Percentiles rank a stretch among this genome's conserved stretches.
Conservation (phyloP, 495 filamentous ascomycete genomes). For the Aspergillus baeticus region DNA sequence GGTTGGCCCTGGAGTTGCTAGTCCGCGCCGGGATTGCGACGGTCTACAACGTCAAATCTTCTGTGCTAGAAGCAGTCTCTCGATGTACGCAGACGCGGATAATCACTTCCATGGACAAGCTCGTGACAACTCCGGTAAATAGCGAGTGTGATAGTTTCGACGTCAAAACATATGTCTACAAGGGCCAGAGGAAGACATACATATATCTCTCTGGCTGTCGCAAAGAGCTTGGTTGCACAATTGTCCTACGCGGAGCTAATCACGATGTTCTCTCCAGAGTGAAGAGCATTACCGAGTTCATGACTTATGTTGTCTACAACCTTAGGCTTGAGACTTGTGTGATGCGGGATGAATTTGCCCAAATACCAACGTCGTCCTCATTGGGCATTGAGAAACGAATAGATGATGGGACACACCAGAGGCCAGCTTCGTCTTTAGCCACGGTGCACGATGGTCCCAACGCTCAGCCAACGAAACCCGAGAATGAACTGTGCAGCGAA, state of each 20-base stretch:
- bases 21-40: conserved; percentile 86
- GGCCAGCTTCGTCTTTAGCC: background rate
- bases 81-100: conserved; percentile 87
- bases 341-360: conserved; percentile 92
- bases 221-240: conserved; percentile 93
- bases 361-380: conserved; percentile 67
- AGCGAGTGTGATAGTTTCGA: conserved; percentile 86
- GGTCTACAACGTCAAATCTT: conserved; percentile 92
- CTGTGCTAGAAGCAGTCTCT: conserved; percentile 92
- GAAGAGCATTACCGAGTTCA: conserved; percentile 95
- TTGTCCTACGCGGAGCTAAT: conserved; percentile 83
- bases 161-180: conserved; percentile 88
- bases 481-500: conserved; percentile 20
- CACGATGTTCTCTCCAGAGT: conserved; percentile 68
- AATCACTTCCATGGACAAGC: conserved; percentile 93
- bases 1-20: conserved; percentile 83
- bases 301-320: conserved; percentile 98
- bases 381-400: conserved; percentile 23
- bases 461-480: conserved; percentile 7
- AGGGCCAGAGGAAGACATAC: conserved; percentile 84
- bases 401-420: conserved; percentile 7
- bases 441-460: background rate
- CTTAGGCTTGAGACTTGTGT: conserved; percentile 93
- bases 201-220: conserved; percentile 91
- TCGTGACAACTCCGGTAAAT: conserved; percentile 75